These are phyloP conservation scores for Phanerochaete sordida DNA, from an alignment of 768 basidiomycete genomes.

Conservation along the genomic window DNA sequence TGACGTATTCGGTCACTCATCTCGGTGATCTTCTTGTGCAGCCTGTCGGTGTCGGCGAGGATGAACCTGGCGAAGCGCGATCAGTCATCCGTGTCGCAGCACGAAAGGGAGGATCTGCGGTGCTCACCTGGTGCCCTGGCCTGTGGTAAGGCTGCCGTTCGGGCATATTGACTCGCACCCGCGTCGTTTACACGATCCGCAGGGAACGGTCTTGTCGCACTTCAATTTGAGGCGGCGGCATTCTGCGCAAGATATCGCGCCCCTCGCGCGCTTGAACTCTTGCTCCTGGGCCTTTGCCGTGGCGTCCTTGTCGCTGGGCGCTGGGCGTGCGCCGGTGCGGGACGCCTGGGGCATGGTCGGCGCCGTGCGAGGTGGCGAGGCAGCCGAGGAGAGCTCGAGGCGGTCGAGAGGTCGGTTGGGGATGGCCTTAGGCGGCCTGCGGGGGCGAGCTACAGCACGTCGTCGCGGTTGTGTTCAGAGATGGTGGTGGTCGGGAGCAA, in stretches of 20 bases:
- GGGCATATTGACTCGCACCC: slow-evolving; percentile 79
- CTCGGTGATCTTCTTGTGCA: slow-evolving; percentile 61
- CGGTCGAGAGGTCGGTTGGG: background rate
- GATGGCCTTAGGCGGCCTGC: no score
- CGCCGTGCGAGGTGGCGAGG: background rate
- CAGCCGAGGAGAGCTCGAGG: background rate
- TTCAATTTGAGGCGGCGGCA: slow-evolving; percentile 41
- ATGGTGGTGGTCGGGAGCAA: slow-evolving; percentile 5
- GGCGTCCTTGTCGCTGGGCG: slow-evolving; percentile 21
- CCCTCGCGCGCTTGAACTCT: slow-evolving; percentile 69
- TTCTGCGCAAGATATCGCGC: slow-evolving; percentile 77
- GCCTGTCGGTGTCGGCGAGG: slow-evolving; percentile 59
- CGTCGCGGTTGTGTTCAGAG: background rate
- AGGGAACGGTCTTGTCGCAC: slow-evolving; percentile 67
- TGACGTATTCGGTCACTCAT: slow-evolving; percentile 70
- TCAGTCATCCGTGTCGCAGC: background rate
- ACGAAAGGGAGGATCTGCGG: no score
- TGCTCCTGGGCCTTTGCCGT: slow-evolving; percentile 41
- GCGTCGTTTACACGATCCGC: slow-evolving; percentile 58
- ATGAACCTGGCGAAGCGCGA: slow-evolving; percentile 43
- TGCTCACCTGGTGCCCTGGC: slow-evolving; percentile 67
- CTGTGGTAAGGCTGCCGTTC: slow-evolving; percentile 72
- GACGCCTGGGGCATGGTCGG: slow-evolving; percentile 19
- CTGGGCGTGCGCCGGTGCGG: slow-evolving; percentile 13
- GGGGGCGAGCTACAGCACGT: background rate